Percentiles rank a stretch among this genome's conserved stretches.
Evolutionary conservation across 768 basidiomycete genomes (phyloP).

Genomic region (Lanmaoa pseudosensibilis): DNA sequence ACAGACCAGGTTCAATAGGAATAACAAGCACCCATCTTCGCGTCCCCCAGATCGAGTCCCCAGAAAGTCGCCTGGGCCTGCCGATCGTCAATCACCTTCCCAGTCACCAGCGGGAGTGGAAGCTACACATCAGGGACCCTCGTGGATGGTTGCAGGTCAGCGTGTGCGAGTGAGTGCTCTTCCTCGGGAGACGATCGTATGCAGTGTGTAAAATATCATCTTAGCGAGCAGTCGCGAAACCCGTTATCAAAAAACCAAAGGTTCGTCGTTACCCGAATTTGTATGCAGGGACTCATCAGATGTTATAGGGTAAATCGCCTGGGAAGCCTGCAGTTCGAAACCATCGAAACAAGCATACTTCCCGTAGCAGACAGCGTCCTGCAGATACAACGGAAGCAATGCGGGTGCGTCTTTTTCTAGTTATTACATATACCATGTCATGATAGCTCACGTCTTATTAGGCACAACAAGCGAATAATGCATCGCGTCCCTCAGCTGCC

Average conservation of each 20-base stretch:
- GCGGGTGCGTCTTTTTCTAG: no score
- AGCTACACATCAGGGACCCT: neutral
- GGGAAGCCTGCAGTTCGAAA: neutral
- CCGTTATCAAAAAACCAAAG: neutral
- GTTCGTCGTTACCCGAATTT: neutral
- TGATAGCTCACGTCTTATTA: no score
- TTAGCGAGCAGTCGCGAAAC: neutral
- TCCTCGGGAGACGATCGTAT: neutral
- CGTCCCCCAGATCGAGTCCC: neutral
- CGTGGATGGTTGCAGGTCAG: neutral
- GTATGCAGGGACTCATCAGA: neutral
- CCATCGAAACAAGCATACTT: no score
- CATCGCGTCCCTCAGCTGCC: no score
- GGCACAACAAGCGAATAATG: no score
- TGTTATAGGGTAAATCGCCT: neutral
- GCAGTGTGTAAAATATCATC: neutral
- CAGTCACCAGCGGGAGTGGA: neutral
- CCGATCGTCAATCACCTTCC: neutral
- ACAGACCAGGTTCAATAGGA: neutral
- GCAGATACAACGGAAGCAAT: no score
- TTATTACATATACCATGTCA: no score
- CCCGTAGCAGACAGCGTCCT: no score
- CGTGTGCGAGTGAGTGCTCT: neutral
- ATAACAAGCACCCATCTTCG: neutral
- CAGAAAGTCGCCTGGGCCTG: neutral